Evolutionary conservation across 2,329 filamentous ascomycete species (phyloP), one percentile per base, ranked within the genome.

Genomic region (Aspergillus amoenus): DNA sequence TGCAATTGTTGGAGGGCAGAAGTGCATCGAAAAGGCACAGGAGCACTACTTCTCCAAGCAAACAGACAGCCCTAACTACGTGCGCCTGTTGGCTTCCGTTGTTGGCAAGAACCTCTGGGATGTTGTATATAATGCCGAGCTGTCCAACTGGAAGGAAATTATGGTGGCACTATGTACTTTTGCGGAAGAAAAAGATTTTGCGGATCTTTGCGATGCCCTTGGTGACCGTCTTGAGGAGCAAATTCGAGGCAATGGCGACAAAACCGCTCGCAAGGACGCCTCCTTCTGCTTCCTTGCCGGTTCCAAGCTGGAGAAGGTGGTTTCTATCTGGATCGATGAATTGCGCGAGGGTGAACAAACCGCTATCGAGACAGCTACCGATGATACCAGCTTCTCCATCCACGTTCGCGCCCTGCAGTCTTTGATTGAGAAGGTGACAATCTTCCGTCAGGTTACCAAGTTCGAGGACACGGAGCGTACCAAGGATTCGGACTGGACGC

Each of bases 31-130:
- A 68, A 97, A 96, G 79, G 93, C 93, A 5, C 94, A 97, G 75
- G 84, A 89, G 59, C 87, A 92, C 12, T 99, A 99, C 72, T 86
- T 99, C 62, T 88, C 91, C 56, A 88, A 89, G 68, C 91, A 93
- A 74, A 83, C 85, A 7, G 88, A 88, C 57, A 88, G 88, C 27
- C 93, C 95, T 1, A 97, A 93, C 76, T 99, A 99, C 70, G 81
- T 97, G 56, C 88, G 95, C 43, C 82, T 99, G 8, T 82, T 99
- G 54, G 88, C 90, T 51, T 96, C 93, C 5, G 91, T 99, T 51
- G 93, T 96, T 56, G 88, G 90, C 61, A 97, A 97, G 81, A 97
- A 99, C 69, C 82, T 99, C 2, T 97, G 93, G 94, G 94, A 99
- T 76, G 84, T 97, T 45, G 94, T 97, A 7, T 91, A 97, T 77